A percentile compares a stretch with the other conserved stretches of the same genome.
Conservation (phyloP, 305 asterid genomes). For the Rubia occidens region DNA sequence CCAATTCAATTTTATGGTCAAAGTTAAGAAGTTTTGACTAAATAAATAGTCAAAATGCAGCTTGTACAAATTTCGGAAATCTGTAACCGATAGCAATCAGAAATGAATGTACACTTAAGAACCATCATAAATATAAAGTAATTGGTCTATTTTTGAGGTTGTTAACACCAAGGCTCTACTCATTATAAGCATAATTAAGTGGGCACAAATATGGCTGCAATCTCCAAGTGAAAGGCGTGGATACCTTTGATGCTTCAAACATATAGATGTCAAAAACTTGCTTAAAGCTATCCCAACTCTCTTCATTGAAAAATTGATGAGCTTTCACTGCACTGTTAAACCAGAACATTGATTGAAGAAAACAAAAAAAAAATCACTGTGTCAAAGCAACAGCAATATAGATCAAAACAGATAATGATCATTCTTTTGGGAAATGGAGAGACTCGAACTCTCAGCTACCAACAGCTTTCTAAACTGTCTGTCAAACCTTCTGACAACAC, state of each 20-base stretch:
- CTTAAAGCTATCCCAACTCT: conserved; percentile 93
- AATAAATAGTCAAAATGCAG: too few relatives aligned
- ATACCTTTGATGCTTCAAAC: conserved; percentile 94
- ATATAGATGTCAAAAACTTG: conserved; percentile 80
- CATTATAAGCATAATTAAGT: not conserved
- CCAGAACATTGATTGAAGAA: conserved; percentile 46
- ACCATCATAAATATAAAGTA: not conserved
- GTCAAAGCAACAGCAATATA: conserved; percentile 18
- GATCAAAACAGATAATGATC: conserved; percentile 19
- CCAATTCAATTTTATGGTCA: too few relatives aligned
- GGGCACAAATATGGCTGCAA: not conserved
- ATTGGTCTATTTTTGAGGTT: not conserved
- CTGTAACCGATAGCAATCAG: not conserved
- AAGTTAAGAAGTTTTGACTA: too few relatives aligned
- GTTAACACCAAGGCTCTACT: not conserved
- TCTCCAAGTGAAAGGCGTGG: not conserved
- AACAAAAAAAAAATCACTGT: conserved; percentile 11
- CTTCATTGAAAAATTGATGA: conserved; percentile 84
- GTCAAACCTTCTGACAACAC: conserved; percentile 99
- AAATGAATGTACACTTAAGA: not conserved
- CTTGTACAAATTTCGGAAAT: not conserved
- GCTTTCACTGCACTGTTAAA: conserved; percentile 89
- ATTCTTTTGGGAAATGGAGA: conserved; percentile 94
- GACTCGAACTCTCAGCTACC: conserved; percentile 99
- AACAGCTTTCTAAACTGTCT: conserved; percentile 91